Evolutionary conservation across 192 early-diverging fungal species (phyloP).

Genomic region (Backusella australiensis): DNA sequence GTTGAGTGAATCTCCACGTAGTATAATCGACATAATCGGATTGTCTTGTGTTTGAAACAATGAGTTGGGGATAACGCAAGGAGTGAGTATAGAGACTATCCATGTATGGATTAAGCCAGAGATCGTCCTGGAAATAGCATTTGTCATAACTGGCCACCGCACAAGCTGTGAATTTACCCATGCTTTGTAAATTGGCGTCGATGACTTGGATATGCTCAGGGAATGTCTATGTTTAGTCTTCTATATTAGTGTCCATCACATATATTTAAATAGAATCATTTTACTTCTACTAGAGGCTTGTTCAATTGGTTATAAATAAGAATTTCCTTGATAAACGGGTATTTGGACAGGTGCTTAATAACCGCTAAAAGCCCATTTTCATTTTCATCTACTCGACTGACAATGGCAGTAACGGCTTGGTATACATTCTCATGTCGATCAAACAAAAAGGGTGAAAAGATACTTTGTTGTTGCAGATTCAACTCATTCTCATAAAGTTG

Average conservation of each 20-base stretch:
- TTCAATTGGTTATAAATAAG: constrained; percentile 52
- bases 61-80: constrained; percentile 39
- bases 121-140: constrained; percentile 60
- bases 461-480: not conserved
- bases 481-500: not conserved
- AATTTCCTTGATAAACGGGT: constrained; percentile 58
- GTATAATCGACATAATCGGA: constrained; percentile 47
- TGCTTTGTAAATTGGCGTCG: constrained; percentile 48
- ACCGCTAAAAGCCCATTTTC: constrained; percentile 36
- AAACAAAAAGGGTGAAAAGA: not conserved
- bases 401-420: constrained; percentile 43
- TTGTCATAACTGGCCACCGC: constrained; percentile 42
- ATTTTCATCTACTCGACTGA: constrained; percentile 18
- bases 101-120: constrained; percentile 54
- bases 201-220: constrained; percentile 30
- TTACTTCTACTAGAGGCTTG: constrained; percentile 5
- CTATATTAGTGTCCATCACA: not conserved
- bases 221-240: not conserved
- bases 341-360: constrained; percentile 44
- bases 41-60: constrained; percentile 50
- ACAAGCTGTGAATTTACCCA: constrained; percentile 38
- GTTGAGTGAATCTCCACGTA: constrained; percentile 50
- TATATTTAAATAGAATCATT: not conserved
- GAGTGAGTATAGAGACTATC: constrained; percentile 56
- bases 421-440: not conserved